These are phyloP conservation scores for Globisporangium alternatum DNA, from an alignment of 352 stramenopile genomes.

Conservation along the genomic window DNA sequence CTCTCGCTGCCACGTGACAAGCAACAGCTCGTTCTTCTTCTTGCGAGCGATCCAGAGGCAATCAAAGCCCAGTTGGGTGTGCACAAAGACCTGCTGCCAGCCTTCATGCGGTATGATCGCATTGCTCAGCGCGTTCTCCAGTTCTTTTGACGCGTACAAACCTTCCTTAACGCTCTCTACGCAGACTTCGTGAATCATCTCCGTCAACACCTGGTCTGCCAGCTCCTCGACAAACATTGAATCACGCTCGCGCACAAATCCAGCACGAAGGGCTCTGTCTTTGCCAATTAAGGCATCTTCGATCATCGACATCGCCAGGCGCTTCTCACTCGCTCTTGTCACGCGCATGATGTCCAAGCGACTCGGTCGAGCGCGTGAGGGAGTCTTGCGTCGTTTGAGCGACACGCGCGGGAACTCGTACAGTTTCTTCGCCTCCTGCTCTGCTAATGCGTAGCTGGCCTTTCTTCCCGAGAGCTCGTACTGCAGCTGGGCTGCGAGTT, in stretches of 20 bases:
- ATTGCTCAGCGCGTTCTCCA: slow-evolving; percentile 10
- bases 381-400: slow-evolving; percentile 24
- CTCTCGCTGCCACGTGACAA: slow-evolving; percentile 43
- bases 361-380: slow-evolving; percentile 14
- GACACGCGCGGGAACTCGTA: slow-evolving; percentile 30
- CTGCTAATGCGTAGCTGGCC: slow-evolving; percentile 19
- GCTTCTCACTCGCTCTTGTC: slow-evolving; percentile 56
- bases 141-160: slow-evolving; percentile 1
- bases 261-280: slow-evolving; percentile 25
- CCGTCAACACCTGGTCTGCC: slow-evolving; percentile 21
- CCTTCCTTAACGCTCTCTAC: slow-evolving; percentile 24
- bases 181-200: slow-evolving; percentile 28
- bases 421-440: slow-evolving; percentile 34
- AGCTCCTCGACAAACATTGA: slow-evolving; percentile 21
- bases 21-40: slow-evolving; percentile 31
- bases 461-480: slow-evolving; percentile 43
- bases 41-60: slow-evolving; percentile 43
- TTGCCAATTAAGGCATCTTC: slow-evolving; percentile 40
- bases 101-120: slow-evolving; percentile 6
- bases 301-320: slow-evolving; percentile 51
- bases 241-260: slow-evolving; percentile 36
- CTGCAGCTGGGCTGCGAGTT: slow-evolving; percentile 43
- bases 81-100: background rate
- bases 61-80: slow-evolving; percentile 27
- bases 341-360: slow-evolving; percentile 49